Conservation (phyloP, 345 rosid species). For the Ceriops tagal region DNA sequence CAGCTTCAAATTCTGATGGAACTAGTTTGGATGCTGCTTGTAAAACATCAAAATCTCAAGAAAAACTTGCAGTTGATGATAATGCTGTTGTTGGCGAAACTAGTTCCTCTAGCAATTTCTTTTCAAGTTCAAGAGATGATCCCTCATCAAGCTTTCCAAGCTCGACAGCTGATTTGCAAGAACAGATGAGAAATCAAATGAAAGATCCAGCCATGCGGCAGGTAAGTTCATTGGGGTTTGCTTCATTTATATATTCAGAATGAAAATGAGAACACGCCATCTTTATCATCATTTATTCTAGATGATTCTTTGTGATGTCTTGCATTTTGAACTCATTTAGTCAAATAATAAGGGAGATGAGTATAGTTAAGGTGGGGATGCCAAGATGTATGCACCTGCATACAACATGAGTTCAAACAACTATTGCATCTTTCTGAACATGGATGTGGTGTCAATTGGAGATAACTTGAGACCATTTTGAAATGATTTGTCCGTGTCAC, state of each 20-base stretch:
- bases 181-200: slow-evolving; percentile 88
- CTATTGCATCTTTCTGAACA: too few species aligned
- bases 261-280: too few species aligned
- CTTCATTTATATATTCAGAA: background rate
- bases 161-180: slow-evolving; percentile 67
- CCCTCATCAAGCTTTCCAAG: slow-evolving; percentile 49
- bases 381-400: background rate
- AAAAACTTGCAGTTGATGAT: slow-evolving; percentile 30
- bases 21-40: slow-evolving; percentile 25
- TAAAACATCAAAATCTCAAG: slow-evolving; percentile 6
- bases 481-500: background rate
- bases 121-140: slow-evolving; percentile 38
- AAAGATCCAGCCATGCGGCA: slow-evolving; percentile 94
- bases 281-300: too few species aligned
- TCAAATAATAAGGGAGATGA: background rate
- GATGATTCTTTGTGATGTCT: background rate
- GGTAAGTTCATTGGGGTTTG: slow-evolving; percentile 34
- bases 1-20: slow-evolving; percentile 23
- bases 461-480: background rate
- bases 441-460: too few species aligned
- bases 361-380: background rate
- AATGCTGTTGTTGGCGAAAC: slow-evolving; percentile 39
- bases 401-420: background rate
- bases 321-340: background rate
- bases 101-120: slow-evolving; percentile 35